Percentiles rank a stretch among this genome's conserved stretches.
These are phyloP conservation scores for Solanum habrochaites DNA, from an alignment of 257 asterid genomes.

Conservation along the genomic window DNA sequence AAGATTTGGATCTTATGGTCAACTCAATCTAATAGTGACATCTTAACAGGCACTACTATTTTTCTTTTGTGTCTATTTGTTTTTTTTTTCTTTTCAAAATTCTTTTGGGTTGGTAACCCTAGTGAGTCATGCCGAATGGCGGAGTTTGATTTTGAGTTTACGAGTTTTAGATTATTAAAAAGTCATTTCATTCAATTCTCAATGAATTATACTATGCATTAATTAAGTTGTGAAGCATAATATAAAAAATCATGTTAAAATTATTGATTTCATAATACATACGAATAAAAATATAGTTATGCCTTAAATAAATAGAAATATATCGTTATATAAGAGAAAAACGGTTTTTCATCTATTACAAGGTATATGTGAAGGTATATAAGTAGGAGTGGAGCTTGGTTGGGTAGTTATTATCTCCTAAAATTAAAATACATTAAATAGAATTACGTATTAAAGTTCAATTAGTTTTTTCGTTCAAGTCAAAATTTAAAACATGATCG, in stretches of 20 bases:
- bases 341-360: neutral
- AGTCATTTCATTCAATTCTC: neutral
- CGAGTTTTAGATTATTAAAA: neutral
- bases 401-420: neutral
- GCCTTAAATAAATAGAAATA: neutral
- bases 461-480: rapidly evolving
- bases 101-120: neutral
- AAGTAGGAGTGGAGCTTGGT: neutral
- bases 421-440: neutral
- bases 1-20: neutral
- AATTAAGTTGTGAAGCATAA: neutral
- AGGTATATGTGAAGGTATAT: neutral
- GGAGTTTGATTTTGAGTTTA: neutral
- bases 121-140: neutral
- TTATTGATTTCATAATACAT: rapidly evolving
- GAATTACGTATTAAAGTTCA: neutral
- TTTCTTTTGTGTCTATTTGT: neutral
- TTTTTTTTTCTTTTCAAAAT: neutral
- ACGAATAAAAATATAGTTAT: rapidly evolving
- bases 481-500: neutral
- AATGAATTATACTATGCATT: neutral
- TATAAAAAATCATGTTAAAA: neutral
- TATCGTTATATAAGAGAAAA: neutral
- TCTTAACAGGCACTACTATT: neutral
- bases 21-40: neutral